A percentile compares a stretch with the other conserved stretches of the same genome.
Evolutionary conservation across 345 rosid species (phyloP).

Genomic region (Nasturtium officinale): DNA sequence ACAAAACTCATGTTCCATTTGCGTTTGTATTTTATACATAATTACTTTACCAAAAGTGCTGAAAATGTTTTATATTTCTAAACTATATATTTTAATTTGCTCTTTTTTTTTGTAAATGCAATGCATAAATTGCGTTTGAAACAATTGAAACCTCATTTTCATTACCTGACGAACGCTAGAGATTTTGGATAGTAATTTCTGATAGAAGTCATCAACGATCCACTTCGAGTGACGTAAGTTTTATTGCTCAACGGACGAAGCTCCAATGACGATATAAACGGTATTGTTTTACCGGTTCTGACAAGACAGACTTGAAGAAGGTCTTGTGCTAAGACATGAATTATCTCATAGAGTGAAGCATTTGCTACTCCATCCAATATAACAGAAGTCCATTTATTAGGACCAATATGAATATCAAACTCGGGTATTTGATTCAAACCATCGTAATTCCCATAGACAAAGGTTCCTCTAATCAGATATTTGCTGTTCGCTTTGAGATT

Average conservation of each 20-base stretch:
- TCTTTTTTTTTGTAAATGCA: not conserved
- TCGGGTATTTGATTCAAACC: constrained; percentile 21
- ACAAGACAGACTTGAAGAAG: constrained; percentile 41
- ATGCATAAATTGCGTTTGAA: not conserved
- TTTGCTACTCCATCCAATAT: not conserved
- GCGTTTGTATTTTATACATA: constrained; percentile 3
- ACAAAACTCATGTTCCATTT: not conserved
- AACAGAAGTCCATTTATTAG: constrained; percentile 43
- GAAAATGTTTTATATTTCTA: not conserved
- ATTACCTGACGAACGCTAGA: constrained; percentile 36
- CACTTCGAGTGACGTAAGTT: constrained; percentile 33
- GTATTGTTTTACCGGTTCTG: constrained; percentile 25
- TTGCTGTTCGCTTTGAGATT: constrained; percentile 27
- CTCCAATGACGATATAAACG: constrained; percentile 38
- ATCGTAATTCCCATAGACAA: constrained; percentile 46
- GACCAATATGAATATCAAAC: constrained; percentile 43
- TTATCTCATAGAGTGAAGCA: constrained; percentile 16
- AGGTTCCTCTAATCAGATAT: constrained; percentile 41
- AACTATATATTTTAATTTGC: not conserved
- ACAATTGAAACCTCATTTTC: not conserved
- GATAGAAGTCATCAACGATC: constrained; percentile 31
- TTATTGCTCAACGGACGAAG: constrained; percentile 32
- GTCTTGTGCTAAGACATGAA: constrained; percentile 37
- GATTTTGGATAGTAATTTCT: constrained; percentile 24
- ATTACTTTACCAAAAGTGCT: no score